Base-by-base conservation (phyloP, 2,329 filamentous ascomycete genomes). In the Elsinoe ampelina region DNA sequence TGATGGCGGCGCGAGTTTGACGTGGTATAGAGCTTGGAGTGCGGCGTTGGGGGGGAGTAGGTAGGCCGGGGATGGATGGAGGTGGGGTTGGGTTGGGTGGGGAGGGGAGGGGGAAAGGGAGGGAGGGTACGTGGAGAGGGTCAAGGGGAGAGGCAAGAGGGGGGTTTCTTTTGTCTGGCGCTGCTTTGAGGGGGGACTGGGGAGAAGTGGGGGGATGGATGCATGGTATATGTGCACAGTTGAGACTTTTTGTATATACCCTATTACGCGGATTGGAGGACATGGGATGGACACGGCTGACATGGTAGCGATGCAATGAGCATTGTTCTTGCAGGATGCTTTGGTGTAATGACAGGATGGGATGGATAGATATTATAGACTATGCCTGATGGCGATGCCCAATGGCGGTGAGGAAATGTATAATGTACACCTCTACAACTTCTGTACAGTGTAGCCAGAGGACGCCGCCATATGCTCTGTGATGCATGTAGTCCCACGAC, bases 11-110 rank as follows among this genome's bases (percentile, higher is more conserved):
- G 89, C 88, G 2, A 86, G 84, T 65, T 74, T 83, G 71, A 92
- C 88, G 26, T 95, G 89, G 89, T 95, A 91, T 73, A 72, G 95
- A 72, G 84, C 86, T 39, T 89, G 84, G 70, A 77, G 84, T 64
- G 89, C 88, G 62, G 85, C 87, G 83, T 68, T 81, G 77, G 66
- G 67, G 20, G 67, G 66, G 10, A 55, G 41, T 20, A 55, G 52
- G 22, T 50, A 32, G 41, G 2, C 12, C 5, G 12, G 41, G n/a
- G 12, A n/a, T 15, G n/a, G n/a, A n/a, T n/a, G n/a, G n/a, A n/a
- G n/a, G n/a, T n/a, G n/a, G n/a, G n/a, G n/a, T n/a, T n/a, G n/a
- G n/a, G n/a, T n/a, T n/a, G n/a, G n/a, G n/a, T n/a, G 35, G 8
- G 11, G n/a, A 38, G 35, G 35, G 35, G n/a, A 43, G 13, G 13